Conservation (phyloP, 176 grass and related monocot species). For the Tuctoria greenei region DNA sequence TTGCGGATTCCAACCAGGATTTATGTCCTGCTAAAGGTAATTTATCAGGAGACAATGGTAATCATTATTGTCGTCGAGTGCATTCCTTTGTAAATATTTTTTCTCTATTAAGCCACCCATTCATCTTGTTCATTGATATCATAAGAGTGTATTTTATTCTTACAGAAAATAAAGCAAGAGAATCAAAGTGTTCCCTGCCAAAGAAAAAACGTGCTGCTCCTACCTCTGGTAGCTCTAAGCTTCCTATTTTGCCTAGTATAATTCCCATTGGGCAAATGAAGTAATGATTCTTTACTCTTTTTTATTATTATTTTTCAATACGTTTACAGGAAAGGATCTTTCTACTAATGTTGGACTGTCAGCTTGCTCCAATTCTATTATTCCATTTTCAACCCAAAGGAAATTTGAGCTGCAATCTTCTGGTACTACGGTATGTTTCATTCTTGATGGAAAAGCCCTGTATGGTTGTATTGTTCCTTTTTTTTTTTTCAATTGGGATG, state of each 20-base stretch:
- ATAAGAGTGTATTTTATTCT: neutral
- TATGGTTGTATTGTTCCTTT: neutral
- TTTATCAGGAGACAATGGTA: conserved; percentile 19
- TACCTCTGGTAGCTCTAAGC: conserved; percentile 38
- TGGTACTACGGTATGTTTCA: conserved; percentile 52
- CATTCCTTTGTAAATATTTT: neutral
- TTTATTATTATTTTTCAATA: conserved; percentile 32
- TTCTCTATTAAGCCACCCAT: neutral
- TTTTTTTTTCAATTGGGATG: neutral
- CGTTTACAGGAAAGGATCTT: conserved; percentile 32
- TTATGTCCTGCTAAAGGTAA: conserved; percentile 35
- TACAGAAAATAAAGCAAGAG: conserved; percentile 28
- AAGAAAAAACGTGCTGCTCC: conserved; percentile 17
- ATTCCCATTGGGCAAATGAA: neutral
- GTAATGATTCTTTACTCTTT: neutral
- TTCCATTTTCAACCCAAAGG: conserved; percentile 30
- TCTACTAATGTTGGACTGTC: neutral
- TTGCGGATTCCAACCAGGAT: conserved; percentile 39
- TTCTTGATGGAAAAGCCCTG: neutral
- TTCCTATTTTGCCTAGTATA: conserved; percentile 34
- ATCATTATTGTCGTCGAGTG: conserved; percentile 3
- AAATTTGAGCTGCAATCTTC: conserved; percentile 38
- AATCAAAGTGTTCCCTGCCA: neutral
- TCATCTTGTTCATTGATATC: neutral
- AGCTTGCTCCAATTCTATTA: conserved; percentile 30